A percentile compares a stretch with the other conserved stretches of the same genome.
Conservation (phyloP, 208 protist genomes). For the Wallacemonas sp. region DNA sequence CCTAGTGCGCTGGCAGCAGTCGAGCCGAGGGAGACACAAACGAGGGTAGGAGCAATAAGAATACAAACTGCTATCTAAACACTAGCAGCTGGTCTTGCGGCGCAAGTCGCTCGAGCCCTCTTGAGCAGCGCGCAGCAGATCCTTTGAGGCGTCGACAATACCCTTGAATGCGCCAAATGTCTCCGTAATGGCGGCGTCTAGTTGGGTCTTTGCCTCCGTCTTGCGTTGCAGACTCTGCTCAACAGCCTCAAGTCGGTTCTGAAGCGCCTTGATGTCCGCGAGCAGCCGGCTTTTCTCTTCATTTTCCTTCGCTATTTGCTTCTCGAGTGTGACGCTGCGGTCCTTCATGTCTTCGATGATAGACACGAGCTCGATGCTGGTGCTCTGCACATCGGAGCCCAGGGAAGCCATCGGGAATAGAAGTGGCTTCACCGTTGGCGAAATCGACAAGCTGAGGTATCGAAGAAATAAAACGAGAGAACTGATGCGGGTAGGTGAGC, state of each 20-base stretch:
- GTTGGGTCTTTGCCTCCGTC: conserved; percentile 44
- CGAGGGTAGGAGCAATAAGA: no score
- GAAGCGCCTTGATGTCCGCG: conserved; percentile 56
- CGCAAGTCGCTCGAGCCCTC: conserved; percentile 24
- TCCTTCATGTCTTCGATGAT: conserved; percentile 92
- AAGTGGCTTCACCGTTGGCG: no score
- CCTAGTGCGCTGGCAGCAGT: no score
- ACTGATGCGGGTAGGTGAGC: no score
- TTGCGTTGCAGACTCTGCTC: conserved; percentile 68
- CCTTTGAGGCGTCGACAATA: conserved; percentile 87
- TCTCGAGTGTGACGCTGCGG: conserved; percentile 58
- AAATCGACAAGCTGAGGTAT: no score
- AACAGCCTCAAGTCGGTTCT: conserved; percentile 41
- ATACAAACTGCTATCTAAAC: neutral
- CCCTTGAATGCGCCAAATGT: conserved; percentile 85
- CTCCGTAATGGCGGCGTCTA: conserved; percentile 80
- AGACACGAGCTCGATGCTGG: conserved; percentile 86
- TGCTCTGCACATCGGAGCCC: conserved; percentile 80
- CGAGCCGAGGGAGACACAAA: neutral
- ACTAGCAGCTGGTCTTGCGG: conserved; percentile 6
- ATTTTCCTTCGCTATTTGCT: conserved; percentile 75
- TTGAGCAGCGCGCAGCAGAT: conserved; percentile 69
- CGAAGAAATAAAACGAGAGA: no score
- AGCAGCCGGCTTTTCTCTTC: conserved; percentile 56
- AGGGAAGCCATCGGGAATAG: conserved; percentile 67